These are phyloP conservation scores for Euphorbia tirucalli DNA, from an alignment of 345 rosid species.

Conservation along the genomic window DNA sequence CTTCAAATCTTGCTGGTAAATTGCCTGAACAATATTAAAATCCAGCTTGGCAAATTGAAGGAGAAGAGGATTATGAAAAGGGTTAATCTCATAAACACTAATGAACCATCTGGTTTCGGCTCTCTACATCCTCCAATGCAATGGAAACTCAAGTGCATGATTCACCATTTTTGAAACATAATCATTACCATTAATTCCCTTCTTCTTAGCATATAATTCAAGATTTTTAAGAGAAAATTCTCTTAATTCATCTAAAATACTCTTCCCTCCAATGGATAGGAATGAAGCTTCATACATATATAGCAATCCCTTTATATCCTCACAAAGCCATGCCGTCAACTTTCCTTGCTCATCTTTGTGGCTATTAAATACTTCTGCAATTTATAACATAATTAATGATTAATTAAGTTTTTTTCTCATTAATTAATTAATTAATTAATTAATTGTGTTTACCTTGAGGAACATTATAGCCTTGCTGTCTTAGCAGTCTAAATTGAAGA, in stretches of 20 bases:
- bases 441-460: slow-evolving; percentile 11
- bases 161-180: slow-evolving; percentile 23
- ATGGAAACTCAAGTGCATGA: slow-evolving; percentile 36
- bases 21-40: slow-evolving; percentile 40
- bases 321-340: slow-evolving; percentile 5
- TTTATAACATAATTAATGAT: neutral
- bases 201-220: neutral
- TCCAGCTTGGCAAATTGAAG: slow-evolving; percentile 48
- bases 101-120: slow-evolving; percentile 52
- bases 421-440: too few relatives aligned
- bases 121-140: slow-evolving; percentile 45
- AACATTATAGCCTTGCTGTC: slow-evolving; percentile 12
- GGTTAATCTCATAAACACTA: slow-evolving; percentile 24
- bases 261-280: slow-evolving; percentile 17
- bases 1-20: slow-evolving; percentile 42
- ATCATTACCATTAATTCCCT: neutral
- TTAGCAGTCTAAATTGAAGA: slow-evolving; percentile 17
- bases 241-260: slow-evolving; percentile 13
- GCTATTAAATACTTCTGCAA: slow-evolving; percentile 14
- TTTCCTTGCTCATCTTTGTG: slow-evolving; percentile 19
- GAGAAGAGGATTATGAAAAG: slow-evolving; percentile 23
- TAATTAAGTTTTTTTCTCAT: too few relatives aligned
- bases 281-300: slow-evolving; percentile 23
- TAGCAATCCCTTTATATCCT: slow-evolving; percentile 15
- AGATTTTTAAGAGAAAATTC: slow-evolving; percentile 15